A percentile compares a stretch with the other conserved stretches of the same genome.
These are phyloP conservation scores for Acer campestre DNA, from an alignment of 345 rosid species.

Conservation along the genomic window DNA sequence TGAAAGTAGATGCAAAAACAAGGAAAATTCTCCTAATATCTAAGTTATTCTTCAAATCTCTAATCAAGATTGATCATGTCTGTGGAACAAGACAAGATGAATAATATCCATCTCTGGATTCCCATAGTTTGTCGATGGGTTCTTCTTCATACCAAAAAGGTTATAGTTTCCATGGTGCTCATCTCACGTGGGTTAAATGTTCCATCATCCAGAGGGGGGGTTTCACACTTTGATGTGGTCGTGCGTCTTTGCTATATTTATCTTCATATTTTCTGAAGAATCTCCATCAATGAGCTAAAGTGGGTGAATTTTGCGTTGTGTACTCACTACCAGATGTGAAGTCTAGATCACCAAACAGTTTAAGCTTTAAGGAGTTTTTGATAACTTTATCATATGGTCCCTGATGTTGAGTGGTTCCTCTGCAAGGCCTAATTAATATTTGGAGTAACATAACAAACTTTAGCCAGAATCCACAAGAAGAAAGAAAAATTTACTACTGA, in stretches of 20 bases:
- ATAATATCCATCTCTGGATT: slow-evolving; percentile 18
- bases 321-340: not conserved
- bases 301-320: not conserved
- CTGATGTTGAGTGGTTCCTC: not conserved
- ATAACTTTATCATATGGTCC: not conserved
- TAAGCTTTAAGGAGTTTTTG: not conserved
- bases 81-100: slow-evolving; percentile 12
- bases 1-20: not conserved
- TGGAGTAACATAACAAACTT: not conserved
- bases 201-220: not conserved
- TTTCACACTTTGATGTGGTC: not conserved
- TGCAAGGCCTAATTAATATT: not conserved
- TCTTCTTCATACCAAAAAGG: not conserved
- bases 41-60: slow-evolving; percentile 17
- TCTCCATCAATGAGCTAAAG: not conserved
- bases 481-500: not conserved
- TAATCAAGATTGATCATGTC: slow-evolving; percentile 1
- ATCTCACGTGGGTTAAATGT: slow-evolving; percentile 2
- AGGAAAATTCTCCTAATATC: slow-evolving; percentile 1
- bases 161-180: not conserved
- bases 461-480: not conserved
- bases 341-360: not conserved
- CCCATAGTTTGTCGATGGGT: not conserved
- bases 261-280: not conserved
- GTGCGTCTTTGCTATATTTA: not conserved